A percentile compares a stretch with the other conserved stretches of the same genome.
Evolutionary conservation across 106 monocot genomes (phyloP).

Genomic region (Dendrobium huoshanense): DNA sequence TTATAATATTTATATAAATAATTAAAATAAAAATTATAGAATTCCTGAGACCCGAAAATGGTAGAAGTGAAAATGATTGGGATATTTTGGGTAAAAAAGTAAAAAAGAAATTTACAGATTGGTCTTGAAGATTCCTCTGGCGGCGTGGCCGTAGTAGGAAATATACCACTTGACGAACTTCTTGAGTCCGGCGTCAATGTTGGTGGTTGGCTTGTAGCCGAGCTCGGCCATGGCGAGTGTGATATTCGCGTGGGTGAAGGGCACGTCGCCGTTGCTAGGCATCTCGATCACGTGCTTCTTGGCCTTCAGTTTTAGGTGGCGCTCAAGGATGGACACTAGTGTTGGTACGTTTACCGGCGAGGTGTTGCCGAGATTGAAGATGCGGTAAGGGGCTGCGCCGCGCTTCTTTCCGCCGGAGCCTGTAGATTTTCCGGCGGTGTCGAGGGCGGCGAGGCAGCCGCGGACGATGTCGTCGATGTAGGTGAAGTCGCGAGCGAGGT

Average conservation of each 20-base stretch:
- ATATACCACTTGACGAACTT: conserved; percentile 30
- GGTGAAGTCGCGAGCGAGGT: conserved; percentile 49
- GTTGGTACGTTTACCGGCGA: conserved; percentile 23
- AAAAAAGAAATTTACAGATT: conserved; percentile 14
- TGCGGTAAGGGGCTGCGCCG: conserved; percentile 17
- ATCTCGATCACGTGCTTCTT: conserved; percentile 27
- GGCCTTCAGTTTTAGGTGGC: conserved; percentile 18
- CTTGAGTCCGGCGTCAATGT: conserved; percentile 17
- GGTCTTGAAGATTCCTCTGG: conserved; percentile 1
- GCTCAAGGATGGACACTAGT: conserved; percentile 18
- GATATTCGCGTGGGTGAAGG: conserved; percentile 23
- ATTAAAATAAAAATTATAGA: no score
- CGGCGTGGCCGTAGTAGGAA: conserved; percentile 13
- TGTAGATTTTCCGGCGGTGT: conserved; percentile 23
- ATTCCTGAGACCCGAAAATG: no score
- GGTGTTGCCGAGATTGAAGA: conserved; percentile 22
- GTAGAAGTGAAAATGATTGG: background rate
- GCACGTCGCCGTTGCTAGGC: conserved; percentile 25
- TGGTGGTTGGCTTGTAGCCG: conserved; percentile 23
- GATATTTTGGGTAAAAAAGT: background rate
- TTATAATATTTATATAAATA: no score
- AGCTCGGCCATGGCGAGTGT: conserved; percentile 16
- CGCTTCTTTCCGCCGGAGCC: conserved; percentile 17
- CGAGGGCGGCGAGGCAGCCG: conserved; percentile 40
- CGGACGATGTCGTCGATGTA: conserved; percentile 54